Evolutionary conservation across 2,329 filamentous ascomycete species (phyloP).

Genomic region (Cladosporium phlei): DNA sequence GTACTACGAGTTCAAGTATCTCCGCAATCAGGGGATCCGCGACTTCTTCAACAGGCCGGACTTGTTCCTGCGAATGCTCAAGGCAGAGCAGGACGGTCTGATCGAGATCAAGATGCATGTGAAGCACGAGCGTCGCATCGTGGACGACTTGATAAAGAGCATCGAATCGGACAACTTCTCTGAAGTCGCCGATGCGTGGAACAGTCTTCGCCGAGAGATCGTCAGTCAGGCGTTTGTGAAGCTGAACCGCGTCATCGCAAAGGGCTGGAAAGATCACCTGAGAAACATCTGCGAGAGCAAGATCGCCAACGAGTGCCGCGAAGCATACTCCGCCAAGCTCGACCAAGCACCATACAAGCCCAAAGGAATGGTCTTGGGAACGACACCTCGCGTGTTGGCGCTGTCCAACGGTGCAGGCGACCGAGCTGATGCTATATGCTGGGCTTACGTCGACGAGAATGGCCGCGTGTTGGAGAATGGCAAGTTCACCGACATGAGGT

Average conservation of each 20-base stretch:
- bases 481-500: slow-evolving; percentile 72
- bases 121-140: slow-evolving; percentile 70
- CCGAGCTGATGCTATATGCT: slow-evolving; percentile 75
- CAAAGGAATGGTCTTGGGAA: slow-evolving; percentile 84
- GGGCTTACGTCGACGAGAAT: slow-evolving; percentile 91
- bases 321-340: slow-evolving; percentile 81
- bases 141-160: slow-evolving; percentile 69
- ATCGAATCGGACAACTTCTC: slow-evolving; percentile 95
- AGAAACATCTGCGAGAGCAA: slow-evolving; percentile 91
- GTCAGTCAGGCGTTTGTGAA: slow-evolving; percentile 76
- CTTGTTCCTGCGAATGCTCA: slow-evolving; percentile 93
- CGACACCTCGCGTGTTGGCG: slow-evolving; percentile 77
- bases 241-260: slow-evolving; percentile 76
- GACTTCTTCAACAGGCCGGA: slow-evolving; percentile 75
- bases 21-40: slow-evolving; percentile 71
- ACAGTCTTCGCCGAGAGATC: slow-evolving; percentile 77
- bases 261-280: slow-evolving; percentile 90
- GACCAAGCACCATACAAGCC: slow-evolving; percentile 97
- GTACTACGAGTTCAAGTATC: slow-evolving; percentile 97
- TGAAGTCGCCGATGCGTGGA: slow-evolving; percentile 92
- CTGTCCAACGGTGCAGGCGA: slow-evolving; percentile 81
- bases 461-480: slow-evolving; percentile 84
- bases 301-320: slow-evolving; percentile 79
- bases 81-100: slow-evolving; percentile 88
- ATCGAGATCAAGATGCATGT: slow-evolving; percentile 79